These are phyloP conservation scores for Neofusicoccum sp. DNA, from an alignment of 2,329 filamentous ascomycete species.

Conservation along the genomic window DNA sequence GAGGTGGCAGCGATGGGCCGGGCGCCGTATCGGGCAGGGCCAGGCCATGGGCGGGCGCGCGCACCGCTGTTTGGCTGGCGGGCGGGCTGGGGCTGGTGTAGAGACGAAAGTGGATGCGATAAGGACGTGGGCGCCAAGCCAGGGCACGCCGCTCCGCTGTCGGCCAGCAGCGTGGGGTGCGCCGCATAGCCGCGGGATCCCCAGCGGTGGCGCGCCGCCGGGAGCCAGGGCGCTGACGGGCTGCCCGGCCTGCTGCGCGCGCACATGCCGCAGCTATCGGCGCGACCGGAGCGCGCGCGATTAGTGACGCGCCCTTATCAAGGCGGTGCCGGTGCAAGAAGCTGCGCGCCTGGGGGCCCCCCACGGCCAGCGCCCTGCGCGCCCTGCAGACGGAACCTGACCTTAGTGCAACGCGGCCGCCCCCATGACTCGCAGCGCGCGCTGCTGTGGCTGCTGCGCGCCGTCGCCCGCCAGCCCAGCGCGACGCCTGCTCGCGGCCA, in stretches of 20 bases:
- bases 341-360: neutral
- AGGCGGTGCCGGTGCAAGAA: neutral
- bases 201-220: neutral
- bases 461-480: conserved; percentile 4
- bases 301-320: neutral
- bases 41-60: neutral
- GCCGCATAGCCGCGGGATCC: conserved; percentile 16
- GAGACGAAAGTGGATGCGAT: conserved; percentile 16
- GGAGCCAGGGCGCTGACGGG: neutral
- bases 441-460: conserved; percentile 1
- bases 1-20: conserved; percentile 5
- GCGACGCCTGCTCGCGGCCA: neutral
- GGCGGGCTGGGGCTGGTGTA: conserved; percentile 11
- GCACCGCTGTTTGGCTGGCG: neutral
- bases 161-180: conserved; percentile 11
- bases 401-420: conserved; percentile 6
- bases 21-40: conserved; percentile 13
- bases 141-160: conserved; percentile 15
- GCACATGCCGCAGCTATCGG: too few species aligned
- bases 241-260: neutral
- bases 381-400: conserved; percentile 17
- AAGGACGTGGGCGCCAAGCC: conserved; percentile 18
- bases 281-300: too few species aligned
- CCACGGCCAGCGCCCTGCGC: neutral
- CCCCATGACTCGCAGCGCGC: neutral